Evolutionary conservation across 345 rosid species (phyloP).

Genomic region (Chamaenerion angustifolium): DNA sequence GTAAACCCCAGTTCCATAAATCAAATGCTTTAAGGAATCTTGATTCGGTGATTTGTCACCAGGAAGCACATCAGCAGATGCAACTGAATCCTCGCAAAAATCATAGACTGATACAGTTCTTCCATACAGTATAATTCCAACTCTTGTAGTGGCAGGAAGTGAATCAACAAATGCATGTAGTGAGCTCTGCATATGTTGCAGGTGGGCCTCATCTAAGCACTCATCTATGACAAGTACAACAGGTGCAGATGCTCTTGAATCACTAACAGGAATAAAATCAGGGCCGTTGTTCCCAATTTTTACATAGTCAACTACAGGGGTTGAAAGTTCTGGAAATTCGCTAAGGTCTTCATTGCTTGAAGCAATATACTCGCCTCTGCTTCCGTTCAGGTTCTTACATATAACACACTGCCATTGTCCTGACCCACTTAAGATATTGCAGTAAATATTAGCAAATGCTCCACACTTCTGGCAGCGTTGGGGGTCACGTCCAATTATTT

Average conservation of each 20-base stretch:
- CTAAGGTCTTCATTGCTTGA: slow-evolving; percentile 57
- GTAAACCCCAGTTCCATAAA: slow-evolving; percentile 90
- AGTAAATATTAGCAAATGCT: slow-evolving; percentile 77
- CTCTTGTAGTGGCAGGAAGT: slow-evolving; percentile 58
- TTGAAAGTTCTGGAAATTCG: slow-evolving; percentile 62
- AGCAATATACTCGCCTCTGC: slow-evolving; percentile 81
- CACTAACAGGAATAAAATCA: slow-evolving; percentile 80
- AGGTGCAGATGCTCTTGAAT: slow-evolving; percentile 75
- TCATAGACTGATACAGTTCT: slow-evolving; percentile 82
- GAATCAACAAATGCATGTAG: slow-evolving; percentile 93
- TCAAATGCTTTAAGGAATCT: slow-evolving; percentile 71
- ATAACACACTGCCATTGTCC: slow-evolving; percentile 97
- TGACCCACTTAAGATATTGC: slow-evolving; percentile 70
- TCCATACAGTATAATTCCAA: slow-evolving; percentile 77
- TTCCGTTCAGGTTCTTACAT: slow-evolving; percentile 58
- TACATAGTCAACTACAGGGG: slow-evolving; percentile 71
- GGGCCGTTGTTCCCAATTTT: slow-evolving; percentile 78
- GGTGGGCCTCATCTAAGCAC: slow-evolving; percentile 91
- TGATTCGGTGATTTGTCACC: slow-evolving; percentile 68
- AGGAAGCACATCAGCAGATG: slow-evolving; percentile 94
- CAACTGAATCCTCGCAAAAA: slow-evolving; percentile 80
- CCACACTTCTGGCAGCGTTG: slow-evolving; percentile 88
- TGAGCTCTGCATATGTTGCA: slow-evolving; percentile 92
- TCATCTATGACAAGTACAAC: slow-evolving; percentile 85
- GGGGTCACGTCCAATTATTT: slow-evolving; percentile 68